Conservation (phyloP, 495 filamentous ascomycete genomes). For the Cercophora samala region DNA sequence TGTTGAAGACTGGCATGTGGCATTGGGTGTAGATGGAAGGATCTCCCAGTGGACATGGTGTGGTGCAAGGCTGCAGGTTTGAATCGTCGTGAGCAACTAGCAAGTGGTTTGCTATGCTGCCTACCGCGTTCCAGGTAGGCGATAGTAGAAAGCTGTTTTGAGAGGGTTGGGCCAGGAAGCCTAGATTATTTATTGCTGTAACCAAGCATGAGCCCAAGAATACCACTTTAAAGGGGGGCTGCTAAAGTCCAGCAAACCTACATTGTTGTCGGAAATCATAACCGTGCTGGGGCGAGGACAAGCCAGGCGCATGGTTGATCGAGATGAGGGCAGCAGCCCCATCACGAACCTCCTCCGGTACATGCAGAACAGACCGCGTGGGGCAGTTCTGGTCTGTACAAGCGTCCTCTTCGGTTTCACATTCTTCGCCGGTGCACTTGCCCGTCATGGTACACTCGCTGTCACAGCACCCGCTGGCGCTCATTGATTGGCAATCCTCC, state of each 20-base stretch:
- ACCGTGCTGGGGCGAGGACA: conserved; percentile 6
- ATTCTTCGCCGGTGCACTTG: conserved; percentile 33
- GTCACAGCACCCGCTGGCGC: conserved; percentile 32
- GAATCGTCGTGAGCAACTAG: conserved; percentile 26
- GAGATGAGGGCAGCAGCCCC: conserved; percentile 37
- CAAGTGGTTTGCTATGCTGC: conserved; percentile 31
- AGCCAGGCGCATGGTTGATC: conserved; percentile 32
- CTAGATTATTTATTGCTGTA: conserved; percentile 18
- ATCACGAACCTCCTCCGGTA: conserved; percentile 27
- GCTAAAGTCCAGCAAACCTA: conserved; percentile 7
- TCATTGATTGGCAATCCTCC: conserved; percentile 32
- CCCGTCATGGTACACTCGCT: conserved; percentile 41
- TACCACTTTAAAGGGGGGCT: neutral
- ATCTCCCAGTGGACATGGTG: conserved; percentile 32
- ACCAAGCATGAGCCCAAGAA: conserved; percentile 11
- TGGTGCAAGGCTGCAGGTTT: conserved; percentile 24
- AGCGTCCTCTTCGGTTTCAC: conserved; percentile 33
- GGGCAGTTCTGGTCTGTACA: conserved; percentile 38
- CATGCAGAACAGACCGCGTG: conserved; percentile 14
- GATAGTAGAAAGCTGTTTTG: conserved; percentile 19
- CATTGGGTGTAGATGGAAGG: conserved; percentile 29
- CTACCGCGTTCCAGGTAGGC: conserved; percentile 16
- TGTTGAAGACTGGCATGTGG: conserved; percentile 27
- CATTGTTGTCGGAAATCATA: conserved; percentile 19
- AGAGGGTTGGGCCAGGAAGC: conserved; percentile 19